Evolutionary conservation across 1,284 basidiomycete species (phyloP), one percentile per base, ranked within the genome.

Genomic region (Tilletiopsis washingtonensis): DNA sequence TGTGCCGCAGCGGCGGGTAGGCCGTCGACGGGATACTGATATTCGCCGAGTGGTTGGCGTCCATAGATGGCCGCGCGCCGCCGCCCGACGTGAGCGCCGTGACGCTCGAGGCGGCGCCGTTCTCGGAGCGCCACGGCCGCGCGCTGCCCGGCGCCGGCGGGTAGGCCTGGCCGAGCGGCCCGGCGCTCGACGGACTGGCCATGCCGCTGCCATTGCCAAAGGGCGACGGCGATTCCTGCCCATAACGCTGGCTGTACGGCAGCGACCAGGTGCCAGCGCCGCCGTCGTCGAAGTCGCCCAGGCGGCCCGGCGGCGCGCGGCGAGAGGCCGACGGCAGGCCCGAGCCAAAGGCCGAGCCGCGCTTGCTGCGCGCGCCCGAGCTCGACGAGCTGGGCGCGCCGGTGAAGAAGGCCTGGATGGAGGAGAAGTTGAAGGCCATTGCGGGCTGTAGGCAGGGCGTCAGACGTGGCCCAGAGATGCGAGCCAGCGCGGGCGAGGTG

Each of bases 1-100:
- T 69, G 34, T 69, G 68, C n/a, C 57, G 57, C 29, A 67, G 43
- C n/a, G 65, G 62, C 11, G 65, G 65, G 49, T 67, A 68, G 24
- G 65, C 64, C 42, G 41, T 56, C 1, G 65, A 60, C 23, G 65
- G 64, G 4, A 64, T 51, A 6, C 58, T 52, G n/a, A 54, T 45
- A 26, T 52, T 56, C n/a, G 59, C 47, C 5, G 57, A 54, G 37
- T 52, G 49, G 12, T 40, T 40, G 41, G 60, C 45, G 17, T 40
- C 29, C 17, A 45, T 29, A 17, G 26, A 21, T 1, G 36, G 26
- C 9, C 24, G 6, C n/a, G n/a, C n/a, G 11, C 45, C 19, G 21
- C 37, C 25, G 19, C 15, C 24, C 6, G 25, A 29, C 4, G 27
- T 27, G 23, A 41, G 36, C 1, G 24, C 37, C 27, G 27, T 41